Base-by-base conservation (phyloP, 2,329 filamentous ascomycete genomes). In the Chaetomiaceae sp. region DNA sequence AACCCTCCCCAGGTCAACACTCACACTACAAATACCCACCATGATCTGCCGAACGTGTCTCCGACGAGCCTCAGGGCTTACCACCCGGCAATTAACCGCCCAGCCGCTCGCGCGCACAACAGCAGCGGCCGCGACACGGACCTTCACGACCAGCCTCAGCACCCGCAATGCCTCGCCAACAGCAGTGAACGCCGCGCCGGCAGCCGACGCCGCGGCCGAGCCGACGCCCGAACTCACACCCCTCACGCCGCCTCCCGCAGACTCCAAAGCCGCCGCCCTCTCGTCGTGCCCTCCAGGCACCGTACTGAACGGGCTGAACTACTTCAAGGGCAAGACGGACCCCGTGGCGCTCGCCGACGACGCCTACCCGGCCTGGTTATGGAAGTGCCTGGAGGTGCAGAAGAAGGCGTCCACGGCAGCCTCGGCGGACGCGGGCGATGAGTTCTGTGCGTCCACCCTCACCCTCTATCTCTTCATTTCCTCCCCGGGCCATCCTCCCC, bases 331-430 rank as follows among this genome's bases (percentile, higher is more conserved):
- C 58, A 78, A 79, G 63, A 71, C 76, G 31, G 87, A 92, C 64
- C 88, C 89, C 0, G 73, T 92, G 5, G 89, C 89, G 9, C 67
- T 83, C 61, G 75, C 82, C 30, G 89, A 95, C 60, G 74, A 82
- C 19, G 86, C 87, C 55, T 95, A 95, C 68, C 89, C 89, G 3
- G 74, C 73, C 20, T 95, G 89, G 89, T 68, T 95, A 55, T 95
- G 89, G 89, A 74, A 70, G 3, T 82, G 86, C 59, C 70, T 93
- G 49, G 78, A 83, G 44, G 75, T 79, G 51, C 73, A 80, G 68
- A 78, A 81, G 68, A 81, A 77, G 63, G 67, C 63, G 3, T 68
- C 69, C 17, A 71, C 68, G 13, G 72, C 70, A 2, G 78, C 70
- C 4, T 78, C 75, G 3, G 77, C 73, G 10, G 76, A 75, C 9